Conservation (phyloP, 371 early-diverging fungal species). For the Rhizopus arrhizus region DNA sequence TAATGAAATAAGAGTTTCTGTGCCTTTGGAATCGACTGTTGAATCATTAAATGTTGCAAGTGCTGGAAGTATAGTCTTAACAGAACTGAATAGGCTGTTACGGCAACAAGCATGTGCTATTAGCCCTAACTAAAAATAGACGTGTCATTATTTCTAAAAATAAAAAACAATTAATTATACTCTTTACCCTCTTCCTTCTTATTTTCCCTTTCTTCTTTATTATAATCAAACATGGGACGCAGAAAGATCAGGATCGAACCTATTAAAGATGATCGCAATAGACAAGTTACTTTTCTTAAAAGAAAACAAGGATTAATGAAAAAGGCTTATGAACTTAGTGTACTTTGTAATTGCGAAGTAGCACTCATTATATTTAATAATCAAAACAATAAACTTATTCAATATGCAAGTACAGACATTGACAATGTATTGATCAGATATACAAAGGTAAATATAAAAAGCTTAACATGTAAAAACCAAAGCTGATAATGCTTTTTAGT, state of each 20-base stretch:
- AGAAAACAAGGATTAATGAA: conserved; percentile 98
- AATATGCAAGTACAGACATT: conserved; percentile 91
- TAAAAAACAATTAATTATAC: background rate
- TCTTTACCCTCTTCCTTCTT: background rate
- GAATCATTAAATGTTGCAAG: conserved; percentile 60
- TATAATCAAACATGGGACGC: conserved; percentile 75
- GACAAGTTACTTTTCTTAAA: conserved; percentile 94
- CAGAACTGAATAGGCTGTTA: conserved; percentile 54
- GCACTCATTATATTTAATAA: conserved; percentile 89
- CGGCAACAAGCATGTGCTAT: conserved; percentile 4
- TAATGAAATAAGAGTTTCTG: conserved; percentile 52
- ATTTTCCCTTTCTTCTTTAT: conserved; percentile 7
- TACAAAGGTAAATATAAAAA: conserved; percentile 66
- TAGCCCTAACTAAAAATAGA: conserved; percentile 5
- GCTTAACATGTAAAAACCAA: background rate
- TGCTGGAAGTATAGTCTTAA: conserved; percentile 60
- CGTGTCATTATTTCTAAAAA: background rate
- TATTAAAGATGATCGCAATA: conserved; percentile 92
- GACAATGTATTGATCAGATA: conserved; percentile 89
- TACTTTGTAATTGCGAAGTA: conserved; percentile 96
- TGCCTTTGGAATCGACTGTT: conserved; percentile 54
- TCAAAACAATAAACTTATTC: conserved; percentile 88
- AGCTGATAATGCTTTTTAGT: conserved; percentile 34
- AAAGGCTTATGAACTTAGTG: conserved; percentile 98
- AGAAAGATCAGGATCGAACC: conserved; percentile 95